These are phyloP conservation scores for Chalciporus pseudorubinellus DNA, from an alignment of 768 basidiomycete genomes.

Conservation along the genomic window DNA sequence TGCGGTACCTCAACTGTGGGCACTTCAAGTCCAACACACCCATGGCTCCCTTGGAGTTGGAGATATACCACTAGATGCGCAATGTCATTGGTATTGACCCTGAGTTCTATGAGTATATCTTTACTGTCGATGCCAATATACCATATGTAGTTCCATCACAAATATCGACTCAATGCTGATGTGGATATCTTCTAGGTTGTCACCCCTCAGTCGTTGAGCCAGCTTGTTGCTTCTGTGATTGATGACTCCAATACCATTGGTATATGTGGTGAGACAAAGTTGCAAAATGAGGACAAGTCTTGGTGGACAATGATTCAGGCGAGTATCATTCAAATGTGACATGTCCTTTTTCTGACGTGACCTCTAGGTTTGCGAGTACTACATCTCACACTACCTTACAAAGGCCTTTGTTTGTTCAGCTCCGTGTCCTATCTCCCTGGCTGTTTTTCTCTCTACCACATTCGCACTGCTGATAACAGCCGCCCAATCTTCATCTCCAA, in stretches of 20 bases:
- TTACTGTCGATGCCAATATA: slow-evolving; percentile 71
- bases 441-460: slow-evolving; percentile 69
- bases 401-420: slow-evolving; percentile 68
- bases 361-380: slow-evolving; percentile 62
- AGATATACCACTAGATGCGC: slow-evolving; percentile 74
- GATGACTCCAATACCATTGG: slow-evolving; percentile 64
- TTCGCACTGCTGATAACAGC: slow-evolving; percentile 71
- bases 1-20: slow-evolving; percentile 68
- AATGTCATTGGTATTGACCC: slow-evolving; percentile 73
- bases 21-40: slow-evolving; percentile 68
- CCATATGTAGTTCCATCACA: slow-evolving; percentile 36
- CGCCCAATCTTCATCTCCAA: slow-evolving; percentile 71
- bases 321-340: slow-evolving; percentile 3
- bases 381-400: slow-evolving; percentile 63
- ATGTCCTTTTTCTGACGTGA: slow-evolving; percentile 3
- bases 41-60: slow-evolving; percentile 64
- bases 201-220: slow-evolving; percentile 63
- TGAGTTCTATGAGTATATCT: slow-evolving; percentile 74
- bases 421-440: slow-evolving; percentile 74
- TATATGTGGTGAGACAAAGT: slow-evolving; percentile 67
- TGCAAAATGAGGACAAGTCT: slow-evolving; percentile 65
- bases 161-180: slow-evolving; percentile 13
- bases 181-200: slow-evolving; percentile 44
- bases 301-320: slow-evolving; percentile 82
- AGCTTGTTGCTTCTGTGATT: slow-evolving; percentile 59